Evolutionary conservation across 768 basidiomycete species (phyloP).

Genomic region (Boletus pseudopeckii): DNA sequence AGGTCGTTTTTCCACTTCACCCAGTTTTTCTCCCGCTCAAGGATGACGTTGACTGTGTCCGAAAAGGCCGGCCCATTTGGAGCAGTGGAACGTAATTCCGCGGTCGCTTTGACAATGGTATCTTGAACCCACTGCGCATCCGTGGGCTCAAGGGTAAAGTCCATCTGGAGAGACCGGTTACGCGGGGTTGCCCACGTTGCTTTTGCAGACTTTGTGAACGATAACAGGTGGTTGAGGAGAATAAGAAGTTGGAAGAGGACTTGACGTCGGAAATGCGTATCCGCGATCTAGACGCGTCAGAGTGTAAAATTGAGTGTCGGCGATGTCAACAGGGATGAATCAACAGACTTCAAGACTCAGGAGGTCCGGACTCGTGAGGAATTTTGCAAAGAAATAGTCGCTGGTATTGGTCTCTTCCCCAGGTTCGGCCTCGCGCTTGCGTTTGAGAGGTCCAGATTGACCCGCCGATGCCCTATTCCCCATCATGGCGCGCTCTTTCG

Average conservation of each 20-base stretch:
- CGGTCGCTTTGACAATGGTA: conserved; percentile 50
- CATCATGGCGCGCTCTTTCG: conserved; percentile 86
- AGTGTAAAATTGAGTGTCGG: conserved; percentile 7
- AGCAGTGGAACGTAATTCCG: conserved; percentile 66
- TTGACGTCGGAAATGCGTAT: conserved; percentile 90
- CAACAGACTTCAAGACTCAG: conserved; percentile 76
- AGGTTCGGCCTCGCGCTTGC: conserved; percentile 61
- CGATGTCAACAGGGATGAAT: conserved; percentile 3
- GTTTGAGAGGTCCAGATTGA: conserved; percentile 45
- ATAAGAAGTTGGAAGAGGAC: conserved; percentile 83
- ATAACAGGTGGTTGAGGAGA: conserved; percentile 70
- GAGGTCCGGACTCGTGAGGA: conserved; percentile 83
- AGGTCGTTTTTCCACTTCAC: conserved; percentile 85
- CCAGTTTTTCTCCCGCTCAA: conserved; percentile 88
- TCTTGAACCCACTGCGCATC: conserved; percentile 80
- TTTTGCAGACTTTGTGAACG: conserved; percentile 69
- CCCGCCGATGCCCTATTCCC: conserved; percentile 55
- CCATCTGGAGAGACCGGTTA: conserved; percentile 80
- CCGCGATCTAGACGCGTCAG: conserved; percentile 60
- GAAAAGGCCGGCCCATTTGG: conserved; percentile 76
- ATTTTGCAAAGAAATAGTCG: conserved; percentile 93
- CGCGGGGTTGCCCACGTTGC: conserved; percentile 55
- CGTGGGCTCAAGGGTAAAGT: conserved; percentile 66
- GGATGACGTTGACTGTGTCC: conserved; percentile 65
- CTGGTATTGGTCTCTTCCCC: conserved; percentile 49